Base-by-base conservation (phyloP, 768 basidiomycete species). In the Mycena amicta region DNA sequence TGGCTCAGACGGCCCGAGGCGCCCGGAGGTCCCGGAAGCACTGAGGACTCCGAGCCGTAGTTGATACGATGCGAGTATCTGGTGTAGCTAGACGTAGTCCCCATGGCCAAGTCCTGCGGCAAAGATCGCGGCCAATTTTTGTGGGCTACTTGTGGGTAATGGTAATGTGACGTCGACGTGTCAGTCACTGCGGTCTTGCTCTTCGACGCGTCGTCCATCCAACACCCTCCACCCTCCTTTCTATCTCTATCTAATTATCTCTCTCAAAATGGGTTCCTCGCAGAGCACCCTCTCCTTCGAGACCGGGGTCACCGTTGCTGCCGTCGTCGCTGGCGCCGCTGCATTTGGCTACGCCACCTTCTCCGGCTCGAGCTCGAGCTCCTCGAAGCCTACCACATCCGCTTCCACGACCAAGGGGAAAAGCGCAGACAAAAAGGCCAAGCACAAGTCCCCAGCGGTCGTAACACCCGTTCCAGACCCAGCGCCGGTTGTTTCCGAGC, bases 241-340 rank as follows among this genome's bases (percentile, higher is more conserved):
- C 43, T 49, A 49, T 28, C 47, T 49, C 22, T 26, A 29, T n/a
- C 43, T 23, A 45, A 45, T 23, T 45, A 6, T 8, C 43, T n/a
- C 20, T 15, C 22, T 45, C 22, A 15, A 4, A 52, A 61, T 61
- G 60, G 60, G 60, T 50, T 53, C 60, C 33, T 53, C 60, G 23
- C 55, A 57, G 41, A 61, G 60, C 55, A 54, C 55, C 1, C 22
- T 57, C 16, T 41, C 46, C 26, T 20, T 49, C 25, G 60, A 61
- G 20, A 39, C 30, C 4, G 47, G 29, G 8, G 22, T 61, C 39
- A 50, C 56, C 23, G 56, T 25, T 5, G 56, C 41, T n/a, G 46
- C 52, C 25, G 52, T 61, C 52, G 60, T 54, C 25, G 47, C 47
- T 23, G 56, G 55, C 39, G 60, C 56, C 11, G 56, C 37, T 13